Evolutionary conservation across 352 stramenopile genomes (phyloP).

Genomic region (Phytophthora vignae): DNA sequence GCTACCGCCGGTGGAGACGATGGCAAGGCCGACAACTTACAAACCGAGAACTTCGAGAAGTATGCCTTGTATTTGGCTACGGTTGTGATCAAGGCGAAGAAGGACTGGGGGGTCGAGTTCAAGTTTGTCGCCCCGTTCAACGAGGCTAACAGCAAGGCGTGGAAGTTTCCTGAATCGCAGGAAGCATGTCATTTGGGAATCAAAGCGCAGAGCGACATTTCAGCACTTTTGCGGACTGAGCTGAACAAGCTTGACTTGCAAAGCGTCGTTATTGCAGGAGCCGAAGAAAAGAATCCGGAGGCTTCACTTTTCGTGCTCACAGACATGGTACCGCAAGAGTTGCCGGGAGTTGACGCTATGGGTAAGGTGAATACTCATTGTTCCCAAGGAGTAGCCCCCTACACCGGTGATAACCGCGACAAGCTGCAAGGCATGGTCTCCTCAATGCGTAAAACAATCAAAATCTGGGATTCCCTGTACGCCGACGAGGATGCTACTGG

Average conservation of each 20-base stretch:
- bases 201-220: slow-evolving; percentile 40
- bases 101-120: slow-evolving; percentile 51
- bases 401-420: slow-evolving; percentile 38
- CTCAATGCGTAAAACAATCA: slow-evolving; percentile 13
- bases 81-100: slow-evolving; percentile 41
- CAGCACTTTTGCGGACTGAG: slow-evolving; percentile 43
- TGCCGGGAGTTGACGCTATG: slow-evolving; percentile 26
- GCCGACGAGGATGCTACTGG: slow-evolving; percentile 44
- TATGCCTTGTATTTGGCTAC: slow-evolving; percentile 54
- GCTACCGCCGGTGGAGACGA: slow-evolving; percentile 47
- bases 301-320: slow-evolving; percentile 33
- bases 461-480: slow-evolving; percentile 57
- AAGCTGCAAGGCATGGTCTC: slow-evolving; percentile 37
- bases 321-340: slow-evolving; percentile 13
- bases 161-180: slow-evolving; percentile 47
- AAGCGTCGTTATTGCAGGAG: slow-evolving; percentile 34
- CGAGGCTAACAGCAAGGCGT: slow-evolving; percentile 48
- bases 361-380: slow-evolving; percentile 56
- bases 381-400: slow-evolving; percentile 46
- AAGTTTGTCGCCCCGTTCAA: slow-evolving; percentile 60
- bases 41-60: slow-evolving; percentile 38
- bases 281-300: slow-evolving; percentile 52
- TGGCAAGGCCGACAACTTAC: slow-evolving; percentile 47
- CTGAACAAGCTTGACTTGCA: slow-evolving; percentile 38
- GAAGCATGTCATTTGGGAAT: slow-evolving; percentile 55